Base-by-base conservation (phyloP, 2,329 filamentous ascomycete genomes). In the Cladosporium sp. region DNA sequence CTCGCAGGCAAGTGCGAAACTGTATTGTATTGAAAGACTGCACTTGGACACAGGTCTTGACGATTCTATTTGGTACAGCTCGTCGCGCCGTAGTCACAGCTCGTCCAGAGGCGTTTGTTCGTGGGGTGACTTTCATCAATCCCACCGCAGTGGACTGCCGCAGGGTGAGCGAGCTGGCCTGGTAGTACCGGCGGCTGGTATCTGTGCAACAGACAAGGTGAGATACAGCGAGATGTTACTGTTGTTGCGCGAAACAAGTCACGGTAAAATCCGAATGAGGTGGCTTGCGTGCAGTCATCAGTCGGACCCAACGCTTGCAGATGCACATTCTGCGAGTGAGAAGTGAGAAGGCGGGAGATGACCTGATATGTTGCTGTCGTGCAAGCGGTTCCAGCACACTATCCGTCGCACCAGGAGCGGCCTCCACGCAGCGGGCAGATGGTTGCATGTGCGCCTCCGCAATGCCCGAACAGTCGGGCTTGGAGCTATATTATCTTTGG, bases 121-220 rank as follows among this genome's bases (percentile, higher is more conserved):
- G 7, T 10, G 3, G 18, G 16, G 18, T 3, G 31, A 12, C 2
- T 6, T 5, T 1, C 31, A 18, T 55, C 52, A 55, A 2, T 10
- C 3, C 29, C 49, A 31, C 16, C 16, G 29, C 5, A 21, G 29
- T 31, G 52, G 18, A 55, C 18, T 33, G 28, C 16, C 11, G 16
- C 8, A 55, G 18, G 23, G 18, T 12, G 16, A 4, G 2, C 12
- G 21, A 29, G 56, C 31, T 18, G 26, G n/a, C 21, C 14, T 26
- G 49, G 58, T 50, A 29, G 58, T 61, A 61, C 58, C 35, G 28
- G 58, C 40, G 58, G 58, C 58, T 61, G 58, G 58, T 61, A 61
- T 61, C 58, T 35, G 29, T 23, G 58, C 44, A 61, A 46, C 44
- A 61, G 16, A 14, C 46, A 21, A 52, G 44, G 28, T 61, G 44